phyloP scores from a whole-genome alignment of 75 land plant genomes.

The Azolla pinnata region DNA sequence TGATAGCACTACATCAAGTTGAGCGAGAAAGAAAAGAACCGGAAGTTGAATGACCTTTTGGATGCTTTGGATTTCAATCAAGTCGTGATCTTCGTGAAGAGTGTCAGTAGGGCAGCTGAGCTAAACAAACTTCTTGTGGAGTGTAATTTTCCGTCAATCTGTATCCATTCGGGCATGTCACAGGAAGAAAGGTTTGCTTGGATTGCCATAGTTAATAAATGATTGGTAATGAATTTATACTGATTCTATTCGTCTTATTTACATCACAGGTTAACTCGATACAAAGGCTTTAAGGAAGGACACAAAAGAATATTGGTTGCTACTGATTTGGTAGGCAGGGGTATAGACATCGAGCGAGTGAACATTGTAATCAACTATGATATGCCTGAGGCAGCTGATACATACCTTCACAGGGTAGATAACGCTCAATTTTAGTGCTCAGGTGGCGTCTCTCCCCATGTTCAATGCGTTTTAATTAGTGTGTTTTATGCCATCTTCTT shows the following conservation, averaged over 20 bases:
- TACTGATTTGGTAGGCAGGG: constrained; percentile 97
- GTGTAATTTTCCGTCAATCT: constrained; percentile 95
- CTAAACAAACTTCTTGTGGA: constrained; percentile 90
- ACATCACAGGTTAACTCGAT: constrained; percentile 67
- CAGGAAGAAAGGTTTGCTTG: constrained; percentile 82
- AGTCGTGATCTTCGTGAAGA: constrained; percentile 97
- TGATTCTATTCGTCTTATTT: background rate
- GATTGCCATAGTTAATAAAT: background rate
- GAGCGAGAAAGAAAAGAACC: constrained; percentile 86
- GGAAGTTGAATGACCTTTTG: constrained; percentile 91
- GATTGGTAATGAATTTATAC: background rate
- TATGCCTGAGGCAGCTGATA: constrained; percentile 99
- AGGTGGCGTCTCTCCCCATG: no score
- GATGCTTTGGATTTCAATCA: constrained; percentile 99
- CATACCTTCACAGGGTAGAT: constrained; percentile 89
- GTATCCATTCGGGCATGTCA: constrained; percentile 97
- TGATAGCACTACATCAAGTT: constrained; percentile 94
- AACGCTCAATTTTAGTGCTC: background rate
- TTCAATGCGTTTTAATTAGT: no score
- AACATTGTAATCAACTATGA: constrained; percentile 98
- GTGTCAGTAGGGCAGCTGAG: constrained; percentile 92
- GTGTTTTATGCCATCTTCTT: background rate
- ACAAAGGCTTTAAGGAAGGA: constrained; percentile 97
- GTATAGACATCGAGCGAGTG: constrained; percentile 97
- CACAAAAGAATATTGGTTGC: constrained; percentile 92